Base-by-base conservation (phyloP, 1,284 basidiomycete species). In the Kwoniella shivajii region DNA sequence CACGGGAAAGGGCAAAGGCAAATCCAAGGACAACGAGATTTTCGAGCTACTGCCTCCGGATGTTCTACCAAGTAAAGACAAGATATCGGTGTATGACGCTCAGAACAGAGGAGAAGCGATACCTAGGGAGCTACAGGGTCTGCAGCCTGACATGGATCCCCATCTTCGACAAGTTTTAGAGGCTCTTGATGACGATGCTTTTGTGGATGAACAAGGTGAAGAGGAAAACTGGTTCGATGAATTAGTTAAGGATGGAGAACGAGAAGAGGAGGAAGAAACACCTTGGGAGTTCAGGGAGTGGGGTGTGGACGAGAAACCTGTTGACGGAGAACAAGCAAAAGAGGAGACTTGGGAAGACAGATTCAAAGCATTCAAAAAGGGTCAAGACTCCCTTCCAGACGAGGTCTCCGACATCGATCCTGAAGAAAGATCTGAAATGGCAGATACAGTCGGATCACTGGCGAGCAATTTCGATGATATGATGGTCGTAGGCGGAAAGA, bases 141-240 rank as follows among this genome's bases (percentile, higher is more conserved):
- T 99, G 60, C 89, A 92, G 72, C 96, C 93, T 0, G 92, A 97
- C 69, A 92, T 99, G 89, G 90, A 99, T 75, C 92, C 92, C 4
- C 92, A 95, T 78, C 82, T 99, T 33, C 84, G 96, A 16, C 95
- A 99, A 75, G 86, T 86, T 0, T 81, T 99, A 30, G 94, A 98
- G 69, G 96, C 96, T 3, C 81, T 99, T 18, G 95, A 99, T 54
- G 94, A 99, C 72, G 92, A 98, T 59, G 94, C 89, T 4, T 98
- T 93, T 67, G 88, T 95, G 11, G 88, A 91, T 47, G 88, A 88
- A 6, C 78, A 78, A 48, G 77, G 73, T 63, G 87, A 92, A 14
- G 67, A 66, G 20, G 67, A 62, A n/a, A 68, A 67, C 22, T 73
- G 70, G 63, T 76, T 77, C 50, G 72, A 66, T 27, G 72, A 75